Base-by-base conservation (phyloP, 2,329 filamentous ascomycete genomes). In the Thielaviopsis euricoi region DNA sequence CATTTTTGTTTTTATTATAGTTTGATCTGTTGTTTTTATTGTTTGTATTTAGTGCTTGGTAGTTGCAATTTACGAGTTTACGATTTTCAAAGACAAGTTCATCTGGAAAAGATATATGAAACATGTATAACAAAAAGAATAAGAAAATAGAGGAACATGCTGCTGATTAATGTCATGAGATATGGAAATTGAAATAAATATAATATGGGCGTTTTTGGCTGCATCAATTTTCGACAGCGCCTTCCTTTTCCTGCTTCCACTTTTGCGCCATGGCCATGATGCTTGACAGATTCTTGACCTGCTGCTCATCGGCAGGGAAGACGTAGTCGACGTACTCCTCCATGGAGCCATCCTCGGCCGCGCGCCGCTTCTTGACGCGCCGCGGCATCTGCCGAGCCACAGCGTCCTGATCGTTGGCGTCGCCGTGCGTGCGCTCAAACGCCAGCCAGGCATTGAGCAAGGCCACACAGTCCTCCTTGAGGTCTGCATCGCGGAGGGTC, bases 251-350 rank as follows among this genome's bases (percentile, higher is more conserved):
- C 68, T 86, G 79, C 76, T 95, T 95, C 89, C 91, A 97, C 64
- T 83, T 82, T 69, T 89, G 84, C 59, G 91, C 90, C 79, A 85
- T 85, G 62, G 87, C 84, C 72, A 96, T 74, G 69, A 97, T 76
- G 68, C 86, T 88, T 55, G 87, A 87, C 70, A 96, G 74, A 65
- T 87, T 90, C 64, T 86, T 86, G 58, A 86, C 85, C 67, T 88
- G 85, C 72, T 88, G 82, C 69, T 96, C 90, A 73, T 97, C 93
- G 4, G 88, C 89, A 0, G 93, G 93, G 81, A 98, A 98, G 37
- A 98, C 81, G 66, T 95, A 97, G 70, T 97, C 93, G 72, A 93
- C 81, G 70, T 95, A 97, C 73, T 98, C 93, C 76, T 98, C 89
- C 74, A 89, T 96, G 43, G 82, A 84, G 69, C 93, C 90, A 71